Conservation (phyloP, 345 rosid genomes). For the Pugionium cornutum region DNA sequence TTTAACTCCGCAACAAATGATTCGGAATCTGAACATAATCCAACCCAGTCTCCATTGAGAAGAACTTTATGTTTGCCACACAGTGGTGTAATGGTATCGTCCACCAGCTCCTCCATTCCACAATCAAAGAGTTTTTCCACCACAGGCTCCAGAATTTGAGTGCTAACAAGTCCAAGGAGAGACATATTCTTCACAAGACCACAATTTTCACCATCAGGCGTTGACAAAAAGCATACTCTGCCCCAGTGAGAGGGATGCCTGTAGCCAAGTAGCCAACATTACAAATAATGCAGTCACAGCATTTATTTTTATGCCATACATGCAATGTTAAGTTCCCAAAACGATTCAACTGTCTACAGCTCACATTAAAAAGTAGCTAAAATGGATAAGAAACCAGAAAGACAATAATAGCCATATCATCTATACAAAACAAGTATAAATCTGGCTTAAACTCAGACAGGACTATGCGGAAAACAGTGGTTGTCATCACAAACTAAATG, state of each 20-base stretch:
- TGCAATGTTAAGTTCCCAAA: background rate
- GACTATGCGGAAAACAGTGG: conserved; percentile 17
- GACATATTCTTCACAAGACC: conserved; percentile 94
- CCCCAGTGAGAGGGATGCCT: conserved; percentile 99
- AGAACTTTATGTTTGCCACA: conserved; percentile 60
- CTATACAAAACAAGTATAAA: background rate
- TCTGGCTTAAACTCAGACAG: background rate
- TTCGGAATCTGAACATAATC: conserved; percentile 62
- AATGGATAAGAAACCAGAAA: conserved; percentile 12
- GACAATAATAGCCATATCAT: conserved; percentile 10
- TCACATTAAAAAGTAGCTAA: background rate
- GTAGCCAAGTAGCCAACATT: conserved; percentile 16
- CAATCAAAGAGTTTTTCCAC: conserved; percentile 46
- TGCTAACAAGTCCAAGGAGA: conserved; percentile 77
- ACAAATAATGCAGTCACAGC: conserved; percentile 11
- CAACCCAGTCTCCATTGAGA: conserved; percentile 92
- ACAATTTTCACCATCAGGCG: conserved; percentile 97
- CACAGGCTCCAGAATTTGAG: conserved; percentile 51
- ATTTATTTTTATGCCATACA: background rate
- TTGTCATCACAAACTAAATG: conserved; percentile 10
- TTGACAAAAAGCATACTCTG: conserved; percentile 85
- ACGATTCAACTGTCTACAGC: background rate
- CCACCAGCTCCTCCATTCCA: conserved; percentile 68
- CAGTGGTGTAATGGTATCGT: conserved; percentile 55
- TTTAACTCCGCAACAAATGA: conserved; percentile 60